A percentile compares a stretch with the other conserved stretches of the same genome.
These are phyloP conservation scores for Calonectria ilicicola DNA, from an alignment of 2,329 filamentous ascomycete species.

Conservation along the genomic window DNA sequence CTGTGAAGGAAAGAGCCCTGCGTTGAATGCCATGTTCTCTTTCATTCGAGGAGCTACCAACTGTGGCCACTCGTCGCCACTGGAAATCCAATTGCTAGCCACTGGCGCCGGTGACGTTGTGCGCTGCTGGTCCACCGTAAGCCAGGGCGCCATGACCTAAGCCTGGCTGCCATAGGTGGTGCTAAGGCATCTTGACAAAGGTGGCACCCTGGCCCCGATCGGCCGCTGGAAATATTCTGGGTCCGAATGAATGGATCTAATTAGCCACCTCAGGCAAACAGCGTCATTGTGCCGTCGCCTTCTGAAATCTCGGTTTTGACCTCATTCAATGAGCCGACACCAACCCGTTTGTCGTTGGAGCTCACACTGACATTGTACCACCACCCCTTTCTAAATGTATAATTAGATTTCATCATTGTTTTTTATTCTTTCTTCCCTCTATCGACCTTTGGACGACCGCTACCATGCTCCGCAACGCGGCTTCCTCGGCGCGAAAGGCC, in stretches of 20 bases:
- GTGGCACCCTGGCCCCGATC: slow-evolving; percentile 24
- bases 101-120: slow-evolving; percentile 20
- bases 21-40: neutral
- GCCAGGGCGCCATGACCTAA: slow-evolving; percentile 12
- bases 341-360: slow-evolving; percentile 11
- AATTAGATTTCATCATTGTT: slow-evolving; percentile 23
- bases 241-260: slow-evolving; percentile 14
- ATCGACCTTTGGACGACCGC: neutral
- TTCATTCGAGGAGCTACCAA: neutral
- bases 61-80: slow-evolving; percentile 13
- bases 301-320: slow-evolving; percentile 37
- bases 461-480: slow-evolving; percentile 65
- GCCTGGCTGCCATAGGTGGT: slow-evolving; percentile 2
- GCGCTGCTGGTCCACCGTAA: slow-evolving; percentile 12
- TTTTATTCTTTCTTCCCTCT: neutral
- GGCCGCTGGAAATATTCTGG: slow-evolving; percentile 31
- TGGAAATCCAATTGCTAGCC: slow-evolving; percentile 12
- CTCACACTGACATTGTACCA: slow-evolving; percentile 25
- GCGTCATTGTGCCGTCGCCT: slow-evolving; percentile 35
- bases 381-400: slow-evolving; percentile 31
- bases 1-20: neutral
- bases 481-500: slow-evolving; percentile 67
- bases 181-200: slow-evolving; percentile 2
- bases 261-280: slow-evolving; percentile 25
- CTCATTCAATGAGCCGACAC: slow-evolving; percentile 26